Evolutionary conservation across 2,329 filamentous ascomycete species (phyloP), one percentile per base, ranked within the genome.

Genomic region (Beauveria medogensis): DNA sequence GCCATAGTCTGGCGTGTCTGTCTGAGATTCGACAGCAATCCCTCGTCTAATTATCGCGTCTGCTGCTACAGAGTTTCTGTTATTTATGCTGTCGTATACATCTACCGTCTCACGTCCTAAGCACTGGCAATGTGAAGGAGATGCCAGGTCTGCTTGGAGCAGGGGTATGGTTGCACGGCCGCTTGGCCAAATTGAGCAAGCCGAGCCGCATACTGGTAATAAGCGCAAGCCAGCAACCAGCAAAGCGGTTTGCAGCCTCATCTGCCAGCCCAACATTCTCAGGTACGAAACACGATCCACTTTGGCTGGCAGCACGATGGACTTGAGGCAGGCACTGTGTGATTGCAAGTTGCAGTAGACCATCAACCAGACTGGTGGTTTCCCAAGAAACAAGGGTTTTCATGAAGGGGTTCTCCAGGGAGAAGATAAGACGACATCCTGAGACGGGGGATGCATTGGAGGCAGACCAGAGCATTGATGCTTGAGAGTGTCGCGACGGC

Each of bases 401-500:
- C 16, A 20, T 34, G 26, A 43, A 22, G 9, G 24, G 20, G 22
- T 18, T 6, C 30, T n/a, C 26, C 55, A 24, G n/a, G 44, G 22
- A 37, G 46, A 22, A 58, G 43, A 58, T 58, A 46, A 43, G 55
- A 58, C 46, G 46, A 51, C 34, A 26, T 5, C 40, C 53, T 55
- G 53, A 55, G 44, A 58, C 55, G 55, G 16, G 34, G n/a, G 22
- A 37, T 56, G 54, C 28, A 22, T 22, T 56, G 54, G 16, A 40
- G 37, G 28, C 14, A 41, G 37, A 43, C n/a, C 22, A 30, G 26
- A 22, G 16, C 22, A 43, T 30, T 30, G 5, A 43, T 20, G 53
- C 26, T 28, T 14, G 18, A 40, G 14, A 9, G 7, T 16, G 22
- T 6, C 9, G n/a, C 22, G 6, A 7, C 9, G 30, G 3, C 18